Base-by-base conservation (phyloP, 306 rosid genomes). In the Delonix regia region DNA sequence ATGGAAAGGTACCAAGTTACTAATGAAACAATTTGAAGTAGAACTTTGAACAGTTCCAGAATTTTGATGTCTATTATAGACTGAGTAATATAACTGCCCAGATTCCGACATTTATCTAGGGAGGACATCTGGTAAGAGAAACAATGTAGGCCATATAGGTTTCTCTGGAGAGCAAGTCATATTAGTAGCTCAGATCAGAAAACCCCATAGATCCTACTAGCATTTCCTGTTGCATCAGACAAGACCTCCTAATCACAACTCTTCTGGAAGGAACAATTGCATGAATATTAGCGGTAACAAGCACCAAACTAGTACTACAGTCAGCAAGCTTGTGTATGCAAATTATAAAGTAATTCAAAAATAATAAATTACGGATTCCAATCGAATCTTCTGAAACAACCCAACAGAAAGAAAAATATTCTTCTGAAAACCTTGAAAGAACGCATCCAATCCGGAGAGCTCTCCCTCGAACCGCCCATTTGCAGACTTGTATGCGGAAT, bases 371-470 rank as follows among this genome's bases (percentile, higher is more conserved):
- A 6, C 12, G 4, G n/a, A 47, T 49, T 48, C 12, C 61, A 65
- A 73, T 8, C 22, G 65, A 68, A 81, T 75, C 28, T 16, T 22
- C 41, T 4, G 45, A 63, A 28, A 28, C 60, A 6, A 41, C n/a
- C 51, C 28, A 56, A 36, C 7, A 34, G 16, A 18, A 47, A 77
- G 24, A 74, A 57, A 18, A 6, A 1, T 15, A 66, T 9, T 65
- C 42, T 8, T 27, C 24, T 14, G 11, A 15, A 60, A 77, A 92
- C 98, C 93, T 87, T 83, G 83, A 81, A 94, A 73, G 90, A 76
- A 52, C 90, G 98, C 85, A 94, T 82, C 98, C 98, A 92, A 72
- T 92, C 97, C 1, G 99, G 97, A 38, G 99, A 94, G 28, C 83
- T 82, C 72, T 94, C 99, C 79, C 99, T 83, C 30, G 97, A 87